Conservation (phyloP, 768 basidiomycete genomes). For the Naganishia onofrii region DNA sequence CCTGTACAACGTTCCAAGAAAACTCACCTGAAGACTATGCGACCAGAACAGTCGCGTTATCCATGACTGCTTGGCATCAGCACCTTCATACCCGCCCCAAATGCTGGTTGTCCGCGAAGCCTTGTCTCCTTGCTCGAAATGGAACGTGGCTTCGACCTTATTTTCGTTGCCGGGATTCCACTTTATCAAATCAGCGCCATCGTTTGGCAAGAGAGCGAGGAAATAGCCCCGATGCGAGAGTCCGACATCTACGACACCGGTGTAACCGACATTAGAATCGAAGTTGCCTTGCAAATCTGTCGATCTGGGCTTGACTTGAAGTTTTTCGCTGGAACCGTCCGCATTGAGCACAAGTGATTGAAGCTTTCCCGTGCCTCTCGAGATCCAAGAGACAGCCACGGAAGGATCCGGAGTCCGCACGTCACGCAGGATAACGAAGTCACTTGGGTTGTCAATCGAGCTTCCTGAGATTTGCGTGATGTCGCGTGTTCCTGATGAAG, state of each 20-base stretch:
- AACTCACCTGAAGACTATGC: slow-evolving; percentile 46
- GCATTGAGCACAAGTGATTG: background rate
- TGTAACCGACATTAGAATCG: slow-evolving; percentile 51
- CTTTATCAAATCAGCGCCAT: slow-evolving; percentile 61
- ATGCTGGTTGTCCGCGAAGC: slow-evolving; percentile 35
- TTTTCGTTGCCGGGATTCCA: slow-evolving; percentile 53
- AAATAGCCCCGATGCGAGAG: slow-evolving; percentile 61
- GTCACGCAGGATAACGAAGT: slow-evolving; percentile 41
- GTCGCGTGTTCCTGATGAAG: slow-evolving; percentile 52
- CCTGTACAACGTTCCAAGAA: background rate
- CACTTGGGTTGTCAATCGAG: slow-evolving; percentile 52
- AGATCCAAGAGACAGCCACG: slow-evolving; percentile 20
- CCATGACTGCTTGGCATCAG: slow-evolving; percentile 57
- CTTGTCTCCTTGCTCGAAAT: slow-evolving; percentile 14
- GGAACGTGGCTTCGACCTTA: slow-evolving; percentile 40
- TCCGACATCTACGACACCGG: slow-evolving; percentile 63
- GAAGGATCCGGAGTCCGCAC: background rate
- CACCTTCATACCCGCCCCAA: slow-evolving; percentile 60
- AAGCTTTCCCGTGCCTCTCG: background rate
- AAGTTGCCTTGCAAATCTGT: slow-evolving; percentile 1
- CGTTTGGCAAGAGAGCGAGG: slow-evolving; percentile 62
- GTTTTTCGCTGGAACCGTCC: background rate
- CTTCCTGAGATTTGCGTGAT: slow-evolving; percentile 59
- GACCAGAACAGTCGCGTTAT: slow-evolving; percentile 71
- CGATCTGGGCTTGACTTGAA: background rate